Conservation (phyloP, 129 eudicot genomes). For the carrot (Daucus carota) region DH1_v3.0 NC_030387.2:968001-968500, state of each 20-base stretch:
- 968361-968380: background rate
- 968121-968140: no score
- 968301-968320: background rate
- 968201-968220: conserved; percentile 9
- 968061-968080: no score
- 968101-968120: no score
- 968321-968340: background rate
- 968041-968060: no score
- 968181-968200: no score
- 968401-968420: conserved; percentile 77
- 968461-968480: conserved; percentile 60
- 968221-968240: background rate
- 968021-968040: no score
- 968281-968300: conserved; percentile 9
- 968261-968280: conserved; percentile 20
- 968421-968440: conserved; percentile 58
- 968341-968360: background rate
- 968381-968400: conserved; percentile 75
- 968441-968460: conserved; percentile 65
- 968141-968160: no score
- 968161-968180: background rate
- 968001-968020: no score
- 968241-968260: conserved; percentile 5
- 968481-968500: conserved; percentile 71
- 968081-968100: no score